Base-by-base conservation (phyloP, 2,329 filamentous ascomycete species). In the Knufia fluminis region DNA sequence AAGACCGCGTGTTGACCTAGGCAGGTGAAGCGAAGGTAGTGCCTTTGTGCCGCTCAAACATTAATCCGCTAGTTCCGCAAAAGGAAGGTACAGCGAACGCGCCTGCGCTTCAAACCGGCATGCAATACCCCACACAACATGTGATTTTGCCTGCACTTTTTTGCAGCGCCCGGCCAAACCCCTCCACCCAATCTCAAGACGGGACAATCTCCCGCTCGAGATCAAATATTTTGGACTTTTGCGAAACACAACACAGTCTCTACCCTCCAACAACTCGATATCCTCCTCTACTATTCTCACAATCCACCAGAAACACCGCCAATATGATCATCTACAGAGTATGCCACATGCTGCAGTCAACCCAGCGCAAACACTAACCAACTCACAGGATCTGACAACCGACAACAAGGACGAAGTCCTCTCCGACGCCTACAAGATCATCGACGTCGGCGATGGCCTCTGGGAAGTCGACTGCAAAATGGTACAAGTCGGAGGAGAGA, bases 361-460 rank as follows among this genome's bases (percentile, higher is more conserved):
- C 24, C 32, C 38, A 41, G 26, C 23, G 19, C 6, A 17, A 26
- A 23, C 17, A 52, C 47, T 50, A 49, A 23, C 52, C 52, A 40
- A 42, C 45, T 35, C 44, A 54, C 64, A 98, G 92, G 92, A 98
- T 69, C 73, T 92, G 63, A 69, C 96, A 72, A 86, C 80, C 71
- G 86, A 75, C 59, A 91, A 96, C 75, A 92, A 98, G 84, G 91
- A 96, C 75, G 92, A 98, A 84, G 79, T 98, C 70, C 83, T 97
- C 82, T 94, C 92, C 65, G 91, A 97, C 75, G 92, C 86, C 61
- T 96, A 84, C 76, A 77, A 89, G 61, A 71, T 94, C 67, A 88
- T 86, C 75, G 76, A 85, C 69, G 67, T 91, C 57, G 86, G 90
- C 69, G 82, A 80, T 60, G 75, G 86, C 60, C 82, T 85, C 63